Evolutionary conservation across 208 protist species (phyloP).

Genomic region (Trypanosoma vivax): DNA sequence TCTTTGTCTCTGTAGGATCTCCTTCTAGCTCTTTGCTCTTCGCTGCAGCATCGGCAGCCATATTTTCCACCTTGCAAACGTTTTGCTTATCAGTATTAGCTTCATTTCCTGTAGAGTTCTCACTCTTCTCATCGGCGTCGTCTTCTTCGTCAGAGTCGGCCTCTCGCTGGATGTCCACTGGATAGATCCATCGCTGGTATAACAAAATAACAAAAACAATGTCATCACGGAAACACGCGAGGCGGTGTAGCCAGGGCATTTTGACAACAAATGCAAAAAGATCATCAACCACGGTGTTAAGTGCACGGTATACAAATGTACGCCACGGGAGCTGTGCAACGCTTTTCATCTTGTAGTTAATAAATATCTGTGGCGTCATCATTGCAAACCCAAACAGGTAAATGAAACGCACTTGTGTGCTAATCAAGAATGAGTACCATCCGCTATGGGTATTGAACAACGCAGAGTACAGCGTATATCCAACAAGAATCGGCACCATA

Average conservation of each 20-base stretch:
- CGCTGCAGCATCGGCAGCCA: constrained; percentile 5
- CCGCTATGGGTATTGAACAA: constrained; percentile 91
- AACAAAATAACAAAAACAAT: constrained; percentile 96
- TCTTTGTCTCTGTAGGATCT: constrained; percentile 17
- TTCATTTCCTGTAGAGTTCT: not conserved
- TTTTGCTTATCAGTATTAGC: not conserved
- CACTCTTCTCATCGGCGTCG: constrained; percentile 8
- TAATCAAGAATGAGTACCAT: constrained; percentile 91
- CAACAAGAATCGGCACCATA: constrained; percentile 88
- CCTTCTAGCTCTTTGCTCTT: not conserved
- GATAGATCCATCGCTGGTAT: constrained; percentile 98
- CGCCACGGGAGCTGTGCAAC: constrained; percentile 97
- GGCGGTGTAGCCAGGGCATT: constrained; percentile 97
- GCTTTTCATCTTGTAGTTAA: constrained; percentile 98
- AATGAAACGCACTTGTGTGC: constrained; percentile 85
- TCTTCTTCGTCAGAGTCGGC: constrained; percentile 32
- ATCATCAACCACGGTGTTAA: constrained; percentile 99
- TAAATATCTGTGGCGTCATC: constrained; percentile 99
- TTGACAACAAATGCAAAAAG: constrained; percentile 98
- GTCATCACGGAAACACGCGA: constrained; percentile 98
- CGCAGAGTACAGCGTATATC: constrained; percentile 94
- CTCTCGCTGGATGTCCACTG: constrained; percentile 87
- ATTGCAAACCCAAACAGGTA: constrained; percentile 96
- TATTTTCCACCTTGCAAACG: not conserved
- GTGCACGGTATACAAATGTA: constrained; percentile 96